Conservation (phyloP, 495 filamentous ascomycete genomes). For the Penicillium odoratum region DNA sequence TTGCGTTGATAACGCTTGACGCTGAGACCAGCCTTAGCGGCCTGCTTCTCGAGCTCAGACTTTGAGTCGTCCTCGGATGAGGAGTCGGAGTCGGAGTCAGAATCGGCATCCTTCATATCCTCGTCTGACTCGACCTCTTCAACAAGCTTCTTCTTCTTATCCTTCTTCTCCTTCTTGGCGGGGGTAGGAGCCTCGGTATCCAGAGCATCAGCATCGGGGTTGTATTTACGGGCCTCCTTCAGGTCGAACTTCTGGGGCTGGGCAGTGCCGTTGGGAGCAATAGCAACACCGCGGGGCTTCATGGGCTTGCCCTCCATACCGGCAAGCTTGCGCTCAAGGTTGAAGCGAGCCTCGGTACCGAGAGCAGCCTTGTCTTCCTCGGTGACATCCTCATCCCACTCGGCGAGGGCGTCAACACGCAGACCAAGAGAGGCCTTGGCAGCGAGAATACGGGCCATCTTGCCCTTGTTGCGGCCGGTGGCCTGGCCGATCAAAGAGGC, state of each 20-base stretch:
- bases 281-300: conserved; percentile 68
- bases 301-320: conserved; percentile 90
- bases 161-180: conserved; percentile 50
- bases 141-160: conserved; percentile 50
- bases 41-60: conserved; percentile 55
- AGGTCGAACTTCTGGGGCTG: conserved; percentile 81
- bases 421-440: conserved; percentile 90
- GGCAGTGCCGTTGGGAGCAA: conserved; percentile 66
- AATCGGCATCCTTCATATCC: conserved; percentile 56
- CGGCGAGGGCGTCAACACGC: conserved; percentile 86
- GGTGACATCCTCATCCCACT: conserved; percentile 73
- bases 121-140: conserved; percentile 52
- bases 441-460: conserved; percentile 94
- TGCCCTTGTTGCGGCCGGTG: conserved; percentile 97
- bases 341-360: conserved; percentile 69
- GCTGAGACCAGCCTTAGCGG: conserved; percentile 62
- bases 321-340: conserved; percentile 83
- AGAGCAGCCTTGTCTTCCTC: conserved; percentile 84
- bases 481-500: conserved; percentile 95
- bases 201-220: conserved; percentile 87
- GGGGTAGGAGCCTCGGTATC: conserved; percentile 59
- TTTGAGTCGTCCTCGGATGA: conserved; percentile 41
- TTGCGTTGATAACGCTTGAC: conserved; percentile 72
- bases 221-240: conserved; percentile 95
- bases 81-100: conserved; percentile 43